Evolutionary conservation across 768 basidiomycete species (phyloP).

Genomic region (Xerocomellus intermedius): DNA sequence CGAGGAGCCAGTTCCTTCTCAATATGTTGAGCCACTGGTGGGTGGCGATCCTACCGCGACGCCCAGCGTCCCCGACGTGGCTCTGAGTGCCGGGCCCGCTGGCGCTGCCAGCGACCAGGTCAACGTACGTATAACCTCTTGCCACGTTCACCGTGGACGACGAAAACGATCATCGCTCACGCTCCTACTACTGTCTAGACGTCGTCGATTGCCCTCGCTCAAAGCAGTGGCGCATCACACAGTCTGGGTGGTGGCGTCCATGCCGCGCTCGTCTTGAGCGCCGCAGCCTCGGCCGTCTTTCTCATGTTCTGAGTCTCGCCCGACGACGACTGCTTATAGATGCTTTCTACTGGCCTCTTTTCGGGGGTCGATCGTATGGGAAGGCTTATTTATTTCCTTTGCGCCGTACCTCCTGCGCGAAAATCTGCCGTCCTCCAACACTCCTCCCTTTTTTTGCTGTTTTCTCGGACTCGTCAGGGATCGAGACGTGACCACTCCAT

Average conservation of each 20-base stretch:
- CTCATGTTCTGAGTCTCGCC: not conserved
- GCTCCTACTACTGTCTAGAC: too few species aligned
- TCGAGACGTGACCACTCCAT: not conserved
- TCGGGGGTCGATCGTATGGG: not conserved
- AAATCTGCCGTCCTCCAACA: not conserved
- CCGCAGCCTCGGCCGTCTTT: not conserved
- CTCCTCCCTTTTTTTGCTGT: not conserved
- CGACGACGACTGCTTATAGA: not conserved
- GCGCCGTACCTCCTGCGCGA: too few species aligned
- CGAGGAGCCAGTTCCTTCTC: not conserved
- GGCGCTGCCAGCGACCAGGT: not conserved
- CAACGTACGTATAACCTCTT: too few species aligned
- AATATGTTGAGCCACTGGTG: too few species aligned
- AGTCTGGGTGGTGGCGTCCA: conserved; percentile 4
- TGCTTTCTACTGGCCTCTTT: not conserved
- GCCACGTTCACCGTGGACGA: too few species aligned
- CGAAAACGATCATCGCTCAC: too few species aligned
- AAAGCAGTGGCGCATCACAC: conserved; percentile 13
- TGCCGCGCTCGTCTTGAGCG: conserved; percentile 1
- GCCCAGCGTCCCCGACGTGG: too few species aligned
- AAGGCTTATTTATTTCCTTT: too few species aligned
- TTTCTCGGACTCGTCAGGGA: not conserved
- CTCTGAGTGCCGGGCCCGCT: too few species aligned
- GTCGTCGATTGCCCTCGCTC: not conserved
- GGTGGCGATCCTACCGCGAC: too few species aligned